Conservation (phyloP, 2,329 filamentous ascomycete genomes). For the Teratosphaeriaceae sp. region DNA sequence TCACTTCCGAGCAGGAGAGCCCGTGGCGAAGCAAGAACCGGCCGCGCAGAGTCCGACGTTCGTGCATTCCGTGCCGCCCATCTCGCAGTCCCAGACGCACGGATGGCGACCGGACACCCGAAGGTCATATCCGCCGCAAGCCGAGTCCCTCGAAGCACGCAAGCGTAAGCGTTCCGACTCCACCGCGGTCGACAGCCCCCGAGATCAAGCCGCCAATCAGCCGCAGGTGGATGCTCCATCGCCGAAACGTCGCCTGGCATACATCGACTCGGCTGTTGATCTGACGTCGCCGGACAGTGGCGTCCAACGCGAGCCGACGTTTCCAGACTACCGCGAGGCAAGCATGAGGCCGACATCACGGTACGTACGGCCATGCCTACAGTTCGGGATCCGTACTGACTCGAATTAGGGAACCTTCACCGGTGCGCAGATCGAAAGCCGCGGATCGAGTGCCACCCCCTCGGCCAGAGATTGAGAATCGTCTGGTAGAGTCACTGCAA, state of each 20-base stretch:
- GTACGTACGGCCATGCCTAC: conserved; percentile 1
- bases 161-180: conserved; percentile 23
- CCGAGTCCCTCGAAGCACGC: conserved; percentile 4
- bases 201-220: neutral
- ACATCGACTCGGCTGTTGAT: conserved; percentile 14
- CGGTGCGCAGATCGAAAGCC: conserved; percentile 6
- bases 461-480: conserved; percentile 27
- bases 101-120: conserved; percentile 17
- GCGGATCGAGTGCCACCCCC: conserved; percentile 15
- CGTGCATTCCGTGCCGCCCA: too few species aligned
- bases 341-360: neutral
- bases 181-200: conserved; percentile 3
- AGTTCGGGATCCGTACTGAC: neutral
- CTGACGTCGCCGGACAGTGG: conserved; percentile 6
- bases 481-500: conserved; percentile 46
- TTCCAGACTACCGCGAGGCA: neutral
- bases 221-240: conserved; percentile 7
- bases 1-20: neutral
- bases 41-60: too few species aligned
- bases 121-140: conserved; percentile 1
- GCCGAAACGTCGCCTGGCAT: conserved; percentile 17
- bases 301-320: neutral
- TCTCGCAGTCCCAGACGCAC: conserved; percentile 1
- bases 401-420: conserved; percentile 12
- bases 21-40: too few species aligned